Conservation (phyloP, 2,329 filamentous ascomycete genomes). For the Sphaerulina musiva region DNA sequence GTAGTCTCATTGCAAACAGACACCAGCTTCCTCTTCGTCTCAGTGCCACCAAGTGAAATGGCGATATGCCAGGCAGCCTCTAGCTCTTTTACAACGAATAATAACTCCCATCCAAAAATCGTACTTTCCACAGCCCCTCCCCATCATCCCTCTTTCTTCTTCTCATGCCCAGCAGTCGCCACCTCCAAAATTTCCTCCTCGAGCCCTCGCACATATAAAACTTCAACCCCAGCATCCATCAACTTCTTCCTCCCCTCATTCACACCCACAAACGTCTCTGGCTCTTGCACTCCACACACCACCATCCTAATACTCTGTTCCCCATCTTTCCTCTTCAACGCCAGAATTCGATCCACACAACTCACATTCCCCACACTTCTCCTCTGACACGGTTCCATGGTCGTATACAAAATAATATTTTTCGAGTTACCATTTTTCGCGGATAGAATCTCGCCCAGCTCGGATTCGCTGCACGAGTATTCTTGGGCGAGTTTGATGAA, state of each 20-base stretch:
- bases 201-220: slow-evolving; percentile 65
- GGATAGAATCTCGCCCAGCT: slow-evolving; percentile 48
- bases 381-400: slow-evolving; percentile 77
- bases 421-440: slow-evolving; percentile 31
- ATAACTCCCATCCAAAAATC: neutral
- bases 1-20: too few relatives aligned
- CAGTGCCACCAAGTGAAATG: too few relatives aligned
- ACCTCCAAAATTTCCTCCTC: slow-evolving; percentile 75
- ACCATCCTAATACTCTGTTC: slow-evolving; percentile 63
- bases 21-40: too few relatives aligned
- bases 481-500: slow-evolving; percentile 60
- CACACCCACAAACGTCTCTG: slow-evolving; percentile 77
- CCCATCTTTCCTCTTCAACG: slow-evolving; percentile 40
- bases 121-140: too few relatives aligned
- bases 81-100: too few relatives aligned
- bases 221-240: slow-evolving; percentile 64
- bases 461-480: slow-evolving; percentile 30
- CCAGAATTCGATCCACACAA: slow-evolving; percentile 72
- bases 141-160: neutral
- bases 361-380: slow-evolving; percentile 67
- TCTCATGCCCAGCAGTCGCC: slow-evolving; percentile 70
- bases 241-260: slow-evolving; percentile 70
- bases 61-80: too few relatives aligned
- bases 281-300: slow-evolving; percentile 82
- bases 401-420: slow-evolving; percentile 69